These are phyloP conservation scores for Viola pubescens DNA, from an alignment of 441 rosid species.

Conservation along the genomic window DNA sequence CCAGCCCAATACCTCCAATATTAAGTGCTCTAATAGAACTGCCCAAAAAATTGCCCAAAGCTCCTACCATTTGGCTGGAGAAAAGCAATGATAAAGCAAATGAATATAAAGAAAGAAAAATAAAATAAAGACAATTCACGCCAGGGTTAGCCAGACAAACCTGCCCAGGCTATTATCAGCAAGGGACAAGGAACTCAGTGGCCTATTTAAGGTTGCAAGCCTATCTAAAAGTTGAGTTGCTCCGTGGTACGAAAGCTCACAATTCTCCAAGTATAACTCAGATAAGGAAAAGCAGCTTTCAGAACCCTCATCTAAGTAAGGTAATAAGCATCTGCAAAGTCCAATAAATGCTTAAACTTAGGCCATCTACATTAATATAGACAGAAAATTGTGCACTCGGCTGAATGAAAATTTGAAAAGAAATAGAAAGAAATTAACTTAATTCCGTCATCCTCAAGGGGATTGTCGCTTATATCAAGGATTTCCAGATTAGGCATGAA, in stretches of 20 bases:
- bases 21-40: constrained; percentile 43
- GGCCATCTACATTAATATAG: not conserved
- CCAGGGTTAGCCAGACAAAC: constrained; percentile 31
- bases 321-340: constrained; percentile 58
- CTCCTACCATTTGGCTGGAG: constrained; percentile 54
- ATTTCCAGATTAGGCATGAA: constrained; percentile 63
- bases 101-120: constrained; percentile 13
- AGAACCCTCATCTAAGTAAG: constrained; percentile 51
- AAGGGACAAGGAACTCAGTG: constrained; percentile 52
- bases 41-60: constrained; percentile 42
- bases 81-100: constrained; percentile 20
- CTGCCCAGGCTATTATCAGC: constrained; percentile 81
- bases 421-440: constrained; percentile 40
- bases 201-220: constrained; percentile 39
- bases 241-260: constrained; percentile 66
- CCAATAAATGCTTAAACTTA: constrained; percentile 20
- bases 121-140: constrained; percentile 9
- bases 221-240: constrained; percentile 48
- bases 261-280: constrained; percentile 59
- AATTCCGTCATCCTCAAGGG: constrained; percentile 65
- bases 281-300: constrained; percentile 37
- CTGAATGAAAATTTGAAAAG: constrained; percentile 6
- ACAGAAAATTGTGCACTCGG: too few relatives aligned
- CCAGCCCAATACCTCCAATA: constrained; percentile 71
- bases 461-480: constrained; percentile 78